Evolutionary conservation across 169 alveolate species (phyloP).

Genomic region (Eimeria acervulina): DNA sequence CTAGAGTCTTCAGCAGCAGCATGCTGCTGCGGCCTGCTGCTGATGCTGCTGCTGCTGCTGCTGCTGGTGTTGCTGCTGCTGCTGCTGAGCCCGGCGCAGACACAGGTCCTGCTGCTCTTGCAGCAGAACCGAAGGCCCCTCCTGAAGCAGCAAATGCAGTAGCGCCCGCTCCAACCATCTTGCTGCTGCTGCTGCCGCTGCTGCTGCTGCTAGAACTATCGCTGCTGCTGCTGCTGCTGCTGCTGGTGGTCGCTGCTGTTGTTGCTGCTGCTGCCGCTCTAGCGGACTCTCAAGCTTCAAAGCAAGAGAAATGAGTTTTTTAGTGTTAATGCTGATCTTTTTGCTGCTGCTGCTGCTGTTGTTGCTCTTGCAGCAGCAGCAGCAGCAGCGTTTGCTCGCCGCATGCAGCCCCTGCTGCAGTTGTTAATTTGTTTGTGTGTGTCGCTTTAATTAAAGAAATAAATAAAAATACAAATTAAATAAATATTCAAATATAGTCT

Average conservation of each 20-base stretch:
- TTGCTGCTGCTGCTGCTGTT: conserved; percentile 20
- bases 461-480: not conserved
- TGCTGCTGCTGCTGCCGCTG: conserved; percentile 14
- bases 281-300: not conserved
- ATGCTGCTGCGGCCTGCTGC: not conserved
- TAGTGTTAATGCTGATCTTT: not conserved
- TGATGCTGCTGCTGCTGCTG: not conserved
- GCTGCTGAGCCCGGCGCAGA: not conserved
- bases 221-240: conserved; percentile 33
- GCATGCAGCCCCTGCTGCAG: conserved; percentile 35
- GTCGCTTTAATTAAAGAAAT: not conserved
- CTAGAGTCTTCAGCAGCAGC: not conserved
- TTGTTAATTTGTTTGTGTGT: not conserved
- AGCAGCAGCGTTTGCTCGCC: not conserved
- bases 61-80: conserved; percentile 3
- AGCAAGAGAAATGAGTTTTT: not conserved
- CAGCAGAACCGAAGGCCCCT: not conserved
- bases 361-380: not conserved
- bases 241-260: not conserved
- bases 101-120: not conserved
- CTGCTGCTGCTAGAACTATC: not conserved
- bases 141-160: conserved; percentile 7
- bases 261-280: conserved; percentile 34
- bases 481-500: not conserved
- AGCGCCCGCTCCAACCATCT: not conserved